Percentiles rank a stretch among this genome's conserved stretches.
Evolutionary conservation across 2,329 filamentous ascomycete species (phyloP).

Genomic region (Raffaelea ambrosiae): DNA sequence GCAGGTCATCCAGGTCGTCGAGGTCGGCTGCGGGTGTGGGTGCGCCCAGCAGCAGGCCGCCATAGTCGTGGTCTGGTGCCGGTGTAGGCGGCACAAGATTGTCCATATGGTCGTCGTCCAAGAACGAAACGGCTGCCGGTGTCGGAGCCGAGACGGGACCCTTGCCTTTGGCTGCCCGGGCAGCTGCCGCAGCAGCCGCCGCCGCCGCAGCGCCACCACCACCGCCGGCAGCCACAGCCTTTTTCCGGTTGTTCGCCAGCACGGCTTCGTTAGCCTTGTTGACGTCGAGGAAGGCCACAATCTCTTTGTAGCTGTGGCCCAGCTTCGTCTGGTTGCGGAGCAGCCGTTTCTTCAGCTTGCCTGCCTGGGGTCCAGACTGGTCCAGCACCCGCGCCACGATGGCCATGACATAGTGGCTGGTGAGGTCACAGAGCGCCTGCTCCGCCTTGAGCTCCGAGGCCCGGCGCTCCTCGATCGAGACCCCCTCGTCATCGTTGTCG

Average conservation of each 20-base stretch:
- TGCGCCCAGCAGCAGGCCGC: slow-evolving; percentile 9
- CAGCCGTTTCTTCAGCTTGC: slow-evolving; percentile 61
- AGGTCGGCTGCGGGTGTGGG: slow-evolving; percentile 13
- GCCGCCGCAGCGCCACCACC: slow-evolving; percentile 20
- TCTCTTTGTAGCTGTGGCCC: slow-evolving; percentile 77
- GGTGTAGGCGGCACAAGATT: neutral
- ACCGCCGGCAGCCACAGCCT: slow-evolving; percentile 26
- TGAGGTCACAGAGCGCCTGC: slow-evolving; percentile 75
- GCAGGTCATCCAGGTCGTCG: slow-evolving; percentile 13
- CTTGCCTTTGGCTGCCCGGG: neutral
- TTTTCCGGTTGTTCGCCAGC: slow-evolving; percentile 25
- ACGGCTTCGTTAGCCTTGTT: slow-evolving; percentile 43
- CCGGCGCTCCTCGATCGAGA: slow-evolving; percentile 50
- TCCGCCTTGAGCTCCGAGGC: slow-evolving; percentile 68
- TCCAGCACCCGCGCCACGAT: slow-evolving; percentile 71
- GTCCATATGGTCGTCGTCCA: neutral
- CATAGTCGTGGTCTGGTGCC: slow-evolving; percentile 4
- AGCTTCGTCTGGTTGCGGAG: slow-evolving; percentile 72
- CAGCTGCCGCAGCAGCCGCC: neutral
- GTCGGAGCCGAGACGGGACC: neutral
- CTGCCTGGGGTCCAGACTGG: slow-evolving; percentile 46
- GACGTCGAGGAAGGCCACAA: slow-evolving; percentile 72
- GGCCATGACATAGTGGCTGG: slow-evolving; percentile 75
- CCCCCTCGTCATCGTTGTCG: slow-evolving; percentile 47
- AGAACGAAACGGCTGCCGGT: neutral